Evolutionary conservation across 352 stramenopile genomes (phyloP).

Genomic region (Pythium diclinum): DNA sequence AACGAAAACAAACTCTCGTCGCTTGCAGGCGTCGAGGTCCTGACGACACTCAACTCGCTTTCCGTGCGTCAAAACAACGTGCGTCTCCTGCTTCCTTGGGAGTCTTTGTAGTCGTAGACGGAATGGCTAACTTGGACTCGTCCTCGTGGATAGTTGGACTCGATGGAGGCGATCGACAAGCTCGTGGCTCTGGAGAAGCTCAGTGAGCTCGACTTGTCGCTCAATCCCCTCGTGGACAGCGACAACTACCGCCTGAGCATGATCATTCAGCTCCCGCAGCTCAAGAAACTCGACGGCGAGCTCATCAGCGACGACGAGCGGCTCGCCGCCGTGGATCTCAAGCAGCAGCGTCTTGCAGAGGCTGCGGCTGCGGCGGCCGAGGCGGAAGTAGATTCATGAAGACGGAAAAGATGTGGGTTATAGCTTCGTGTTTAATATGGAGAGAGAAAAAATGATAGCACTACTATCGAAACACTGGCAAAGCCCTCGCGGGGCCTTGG

Average conservation of each 20-base stretch:
- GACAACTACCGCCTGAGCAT: constrained; percentile 57
- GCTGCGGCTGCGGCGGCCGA: constrained; percentile 23
- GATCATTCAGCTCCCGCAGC: constrained; percentile 45
- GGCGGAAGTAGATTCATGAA: constrained; percentile 31
- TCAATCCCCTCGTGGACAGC: constrained; percentile 50
- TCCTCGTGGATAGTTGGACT: constrained; percentile 41
- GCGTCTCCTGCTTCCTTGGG: not conserved
- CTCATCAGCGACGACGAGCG: constrained; percentile 59
- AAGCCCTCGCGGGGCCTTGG: constrained; percentile 7
- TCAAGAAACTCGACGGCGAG: constrained; percentile 62
- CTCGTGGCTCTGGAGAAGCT: constrained; percentile 44
- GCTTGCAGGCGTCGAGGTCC: constrained; percentile 49
- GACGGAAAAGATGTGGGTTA: constrained; percentile 7
- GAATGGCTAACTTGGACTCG: not conserved
- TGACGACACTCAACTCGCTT: constrained; percentile 43
- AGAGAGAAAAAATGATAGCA: constrained; percentile 26
- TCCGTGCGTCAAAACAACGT: constrained; percentile 65
- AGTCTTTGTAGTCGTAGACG: not conserved
- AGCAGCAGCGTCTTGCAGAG: constrained; percentile 40
- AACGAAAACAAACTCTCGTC: constrained; percentile 68
- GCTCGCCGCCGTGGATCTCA: constrained; percentile 53
- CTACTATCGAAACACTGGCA: constrained; percentile 24
- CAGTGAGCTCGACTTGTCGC: constrained; percentile 42
- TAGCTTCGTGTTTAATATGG: constrained; percentile 25
- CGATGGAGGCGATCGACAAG: constrained; percentile 42